A percentile compares a stretch with the other conserved stretches of the same genome.
Conservation (phyloP, 345 rosid genomes). For the Rhodamnia argentea region DNA sequence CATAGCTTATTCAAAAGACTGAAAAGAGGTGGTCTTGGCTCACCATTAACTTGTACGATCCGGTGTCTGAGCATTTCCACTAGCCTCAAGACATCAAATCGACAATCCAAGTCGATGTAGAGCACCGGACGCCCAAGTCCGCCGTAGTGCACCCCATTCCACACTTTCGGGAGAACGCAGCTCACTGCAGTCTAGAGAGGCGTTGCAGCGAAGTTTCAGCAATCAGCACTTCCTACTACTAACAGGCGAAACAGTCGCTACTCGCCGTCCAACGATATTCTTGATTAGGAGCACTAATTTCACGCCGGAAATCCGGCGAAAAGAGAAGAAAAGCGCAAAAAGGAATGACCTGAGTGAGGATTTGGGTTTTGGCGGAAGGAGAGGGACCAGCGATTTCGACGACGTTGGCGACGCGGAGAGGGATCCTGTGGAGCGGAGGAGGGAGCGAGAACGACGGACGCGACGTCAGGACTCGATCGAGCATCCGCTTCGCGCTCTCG, state of each 20-base stretch:
- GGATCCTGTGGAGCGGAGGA: constrained; percentile 55
- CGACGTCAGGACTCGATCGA: constrained; percentile 32
- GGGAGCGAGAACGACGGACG: constrained; percentile 31
- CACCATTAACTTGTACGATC: constrained; percentile 27
- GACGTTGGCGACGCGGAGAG: constrained; percentile 56
- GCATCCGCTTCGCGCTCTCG: constrained; percentile 55
- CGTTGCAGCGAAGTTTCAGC: background rate
- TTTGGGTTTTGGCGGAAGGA: constrained; percentile 65
- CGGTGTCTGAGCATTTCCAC: constrained; percentile 49
- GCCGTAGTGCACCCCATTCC: constrained; percentile 61
- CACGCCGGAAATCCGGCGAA: background rate
- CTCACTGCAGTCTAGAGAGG: constrained; percentile 32
- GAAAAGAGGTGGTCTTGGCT: background rate
- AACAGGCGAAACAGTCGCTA: background rate
- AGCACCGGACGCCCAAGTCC: constrained; percentile 49
- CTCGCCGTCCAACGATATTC: background rate
- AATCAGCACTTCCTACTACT: background rate
- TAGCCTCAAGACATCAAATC: constrained; percentile 51
- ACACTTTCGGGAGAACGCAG: constrained; percentile 56
- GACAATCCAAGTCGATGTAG: constrained; percentile 71
- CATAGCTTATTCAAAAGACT: background rate
- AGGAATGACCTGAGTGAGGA: constrained; percentile 34
- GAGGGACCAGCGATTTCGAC: constrained; percentile 66
- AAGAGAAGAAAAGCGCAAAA: background rate
- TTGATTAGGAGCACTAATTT: background rate